phyloP scores from a whole-genome alignment of 2,329 filamentous ascomycete species.

The Xylaria sp. region DNA sequence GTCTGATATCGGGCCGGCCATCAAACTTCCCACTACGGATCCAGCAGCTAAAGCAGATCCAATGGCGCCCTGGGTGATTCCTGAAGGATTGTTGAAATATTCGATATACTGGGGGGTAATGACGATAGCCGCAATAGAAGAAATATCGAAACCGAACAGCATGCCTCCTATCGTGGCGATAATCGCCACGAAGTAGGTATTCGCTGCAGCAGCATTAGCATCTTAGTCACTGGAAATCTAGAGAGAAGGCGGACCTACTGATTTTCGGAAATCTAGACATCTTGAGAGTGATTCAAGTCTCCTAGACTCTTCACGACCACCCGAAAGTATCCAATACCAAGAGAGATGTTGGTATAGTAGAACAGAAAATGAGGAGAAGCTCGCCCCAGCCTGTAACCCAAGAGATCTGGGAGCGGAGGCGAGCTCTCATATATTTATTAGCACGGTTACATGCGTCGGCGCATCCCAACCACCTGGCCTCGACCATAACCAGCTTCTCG shows the following conservation, averaged over 20 bases:
- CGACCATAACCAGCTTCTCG: conserved; percentile 4
- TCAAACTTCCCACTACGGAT: conserved; percentile 60
- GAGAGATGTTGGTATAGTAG: conserved; percentile 16
- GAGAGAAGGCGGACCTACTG: conserved; percentile 38
- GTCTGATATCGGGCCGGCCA: conserved; percentile 62
- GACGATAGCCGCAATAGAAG: conserved; percentile 67
- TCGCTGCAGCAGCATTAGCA: conserved; percentile 37
- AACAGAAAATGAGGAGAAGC: conserved; percentile 23
- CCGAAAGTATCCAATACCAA: conserved; percentile 20
- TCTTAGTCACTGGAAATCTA: not conserved
- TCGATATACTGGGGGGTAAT: conserved; percentile 61
- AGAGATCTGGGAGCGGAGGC: conserved; percentile 29
- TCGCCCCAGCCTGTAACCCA: conserved; percentile 6
- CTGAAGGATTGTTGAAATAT: conserved; percentile 61
- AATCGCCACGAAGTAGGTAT: conserved; percentile 49
- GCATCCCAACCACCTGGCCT: conserved; percentile 32
- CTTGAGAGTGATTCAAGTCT: conserved; percentile 37
- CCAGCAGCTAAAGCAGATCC: conserved; percentile 63
- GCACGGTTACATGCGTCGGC: conserved; percentile 38
- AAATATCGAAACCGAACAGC: conserved; percentile 66
- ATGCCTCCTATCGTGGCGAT: conserved; percentile 48
- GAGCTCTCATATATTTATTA: conserved; percentile 43
- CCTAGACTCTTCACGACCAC: conserved; percentile 29
- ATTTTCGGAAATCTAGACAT: conserved; percentile 48
- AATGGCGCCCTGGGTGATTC: conserved; percentile 62